Base-by-base conservation (phyloP, 768 basidiomycete species). In the Xerocomellus amylosporus region DNA sequence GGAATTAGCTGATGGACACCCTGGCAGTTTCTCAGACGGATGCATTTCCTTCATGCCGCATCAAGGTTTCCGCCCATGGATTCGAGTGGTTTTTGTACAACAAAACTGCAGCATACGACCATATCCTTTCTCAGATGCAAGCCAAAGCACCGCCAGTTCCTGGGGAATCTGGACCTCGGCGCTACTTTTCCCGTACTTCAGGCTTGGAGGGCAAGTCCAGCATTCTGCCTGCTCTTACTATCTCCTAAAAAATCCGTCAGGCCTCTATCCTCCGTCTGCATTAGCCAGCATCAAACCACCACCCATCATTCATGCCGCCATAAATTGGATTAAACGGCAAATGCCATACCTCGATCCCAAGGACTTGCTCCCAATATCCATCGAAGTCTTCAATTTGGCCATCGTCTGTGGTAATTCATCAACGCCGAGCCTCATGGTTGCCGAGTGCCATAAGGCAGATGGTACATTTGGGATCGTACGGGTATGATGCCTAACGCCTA, bases 81-180 rank as follows among this genome's bases (percentile, higher is more conserved):
- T 77, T 94, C 41, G 94, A 98, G 69, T 94, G 91, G 87, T 92
- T 92, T 68, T 63, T 98, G 39, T 97, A 91, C 72, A 98, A 98
- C 72, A 78, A 85, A 45, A 95, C 92, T 4, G 82, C 90, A 4
- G 86, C 93, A 4, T 98, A 88, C 71, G 93, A 98, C 65, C 79
- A 83, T 49, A 93, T 98, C 49, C 73, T 96, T 19, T 79, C 87
- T 12, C 83, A 88, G 64, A 84, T 94, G 79, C 80, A 82, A 54
- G 72, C 69, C 20, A 75, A 66, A 33, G 39, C 54, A 15, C 47
- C 57, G 0, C 33, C 57, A 5, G 33, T 37, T 48, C 33, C 64
- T 4, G 61, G 56, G n/a, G 55, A 45, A 26, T 55, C 73, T 40
- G 76, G 68, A 46, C 68, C 73, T 47, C 74, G 69, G 44, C 73